A percentile compares a stretch with the other conserved stretches of the same genome.
phyloP scores from a whole-genome alignment of 2,329 filamentous ascomycete species.

The Zalaria sp. region DNA sequence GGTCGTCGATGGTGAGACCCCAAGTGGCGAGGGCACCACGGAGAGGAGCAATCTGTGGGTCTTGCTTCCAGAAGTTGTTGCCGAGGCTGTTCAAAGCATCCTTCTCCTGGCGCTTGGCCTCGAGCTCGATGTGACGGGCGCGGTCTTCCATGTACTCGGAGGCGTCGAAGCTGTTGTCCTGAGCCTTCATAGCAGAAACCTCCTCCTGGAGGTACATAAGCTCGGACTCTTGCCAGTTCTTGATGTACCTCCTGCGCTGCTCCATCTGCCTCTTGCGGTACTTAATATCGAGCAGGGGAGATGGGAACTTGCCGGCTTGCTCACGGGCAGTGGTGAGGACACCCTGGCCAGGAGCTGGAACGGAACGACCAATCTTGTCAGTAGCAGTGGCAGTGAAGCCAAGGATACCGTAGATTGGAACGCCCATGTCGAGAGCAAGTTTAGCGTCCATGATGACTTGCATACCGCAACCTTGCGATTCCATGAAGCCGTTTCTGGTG shows the following conservation, averaged over 20 bases:
- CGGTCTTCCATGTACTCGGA: conserved; percentile 77
- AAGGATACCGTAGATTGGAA: conserved; percentile 90
- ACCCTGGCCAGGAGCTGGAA: conserved; percentile 92
- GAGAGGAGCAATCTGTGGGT: conserved; percentile 83
- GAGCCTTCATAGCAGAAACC: conserved; percentile 75
- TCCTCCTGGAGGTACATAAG: conserved; percentile 87
- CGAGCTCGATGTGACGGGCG: conserved; percentile 69
- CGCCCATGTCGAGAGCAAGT: conserved; percentile 94
- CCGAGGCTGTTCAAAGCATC: conserved; percentile 85
- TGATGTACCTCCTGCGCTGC: conserved; percentile 84
- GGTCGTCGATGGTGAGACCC: conserved; percentile 94
- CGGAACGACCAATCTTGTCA: conserved; percentile 97
- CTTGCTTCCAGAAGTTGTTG: conserved; percentile 98
- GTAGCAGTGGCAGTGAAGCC: conserved; percentile 91
- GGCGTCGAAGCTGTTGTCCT: conserved; percentile 61
- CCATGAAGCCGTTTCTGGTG: conserved; percentile 96
- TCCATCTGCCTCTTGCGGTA: conserved; percentile 94
- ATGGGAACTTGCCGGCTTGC: conserved; percentile 80
- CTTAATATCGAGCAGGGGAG: conserved; percentile 90
- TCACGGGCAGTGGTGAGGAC: conserved; percentile 91
- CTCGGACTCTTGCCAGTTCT: conserved; percentile 92
- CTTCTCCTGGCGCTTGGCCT: conserved; percentile 81
- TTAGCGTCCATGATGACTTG: conserved; percentile 97
- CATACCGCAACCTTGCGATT: conserved; percentile 95
- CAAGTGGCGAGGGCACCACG: conserved; percentile 93